A percentile compares a stretch with the other conserved stretches of the same genome.
Conservation (phyloP, 768 basidiomycete genomes). For the Mycena belliarum region DNA sequence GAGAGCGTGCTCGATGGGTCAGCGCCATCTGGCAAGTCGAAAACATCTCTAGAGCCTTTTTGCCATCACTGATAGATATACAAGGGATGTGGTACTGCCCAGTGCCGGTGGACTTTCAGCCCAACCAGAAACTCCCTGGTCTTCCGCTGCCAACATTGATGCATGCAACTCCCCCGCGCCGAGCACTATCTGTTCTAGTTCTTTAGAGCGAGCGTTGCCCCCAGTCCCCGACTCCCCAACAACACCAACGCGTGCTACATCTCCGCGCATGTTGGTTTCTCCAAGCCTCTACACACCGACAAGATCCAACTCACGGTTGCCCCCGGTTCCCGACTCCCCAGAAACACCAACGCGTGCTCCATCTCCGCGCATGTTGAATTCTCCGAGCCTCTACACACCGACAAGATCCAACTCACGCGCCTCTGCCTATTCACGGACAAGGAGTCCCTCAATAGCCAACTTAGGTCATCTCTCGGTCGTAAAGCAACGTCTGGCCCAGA, state of each 20-base stretch:
- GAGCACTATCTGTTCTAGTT: slow-evolving; percentile 20
- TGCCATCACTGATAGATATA: neutral
- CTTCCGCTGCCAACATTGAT: neutral
- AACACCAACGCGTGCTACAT: slow-evolving; percentile 12
- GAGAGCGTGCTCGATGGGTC: slow-evolving; percentile 73
- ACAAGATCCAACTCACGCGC: slow-evolving; percentile 24
- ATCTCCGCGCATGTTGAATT: slow-evolving; percentile 15
- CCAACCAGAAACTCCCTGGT: neutral
- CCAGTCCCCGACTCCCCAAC: slow-evolving; percentile 30
- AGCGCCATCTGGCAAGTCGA: slow-evolving; percentile 66
- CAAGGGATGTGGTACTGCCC: slow-evolving; percentile 58
- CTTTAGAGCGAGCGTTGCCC: slow-evolving; percentile 34
- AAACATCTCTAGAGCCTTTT: neutral
- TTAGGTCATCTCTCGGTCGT: slow-evolving; percentile 65
- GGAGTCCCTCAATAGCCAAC: slow-evolving; percentile 64
- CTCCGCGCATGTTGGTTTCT: slow-evolving; percentile 20
- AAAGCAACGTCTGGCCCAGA: slow-evolving; percentile 63
- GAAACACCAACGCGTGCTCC: slow-evolving; percentile 17
- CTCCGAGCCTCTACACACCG: slow-evolving; percentile 30
- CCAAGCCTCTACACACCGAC: slow-evolving; percentile 29
- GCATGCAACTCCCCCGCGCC: slow-evolving; percentile 16
- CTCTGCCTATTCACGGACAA: slow-evolving; percentile 30
- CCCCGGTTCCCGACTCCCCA: slow-evolving; percentile 31
- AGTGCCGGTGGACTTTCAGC: neutral
- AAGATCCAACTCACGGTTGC: slow-evolving; percentile 26